Evolutionary conservation across 116 monocot genomes (phyloP).

Genomic region (Dioscorea cayenensis): DNA sequence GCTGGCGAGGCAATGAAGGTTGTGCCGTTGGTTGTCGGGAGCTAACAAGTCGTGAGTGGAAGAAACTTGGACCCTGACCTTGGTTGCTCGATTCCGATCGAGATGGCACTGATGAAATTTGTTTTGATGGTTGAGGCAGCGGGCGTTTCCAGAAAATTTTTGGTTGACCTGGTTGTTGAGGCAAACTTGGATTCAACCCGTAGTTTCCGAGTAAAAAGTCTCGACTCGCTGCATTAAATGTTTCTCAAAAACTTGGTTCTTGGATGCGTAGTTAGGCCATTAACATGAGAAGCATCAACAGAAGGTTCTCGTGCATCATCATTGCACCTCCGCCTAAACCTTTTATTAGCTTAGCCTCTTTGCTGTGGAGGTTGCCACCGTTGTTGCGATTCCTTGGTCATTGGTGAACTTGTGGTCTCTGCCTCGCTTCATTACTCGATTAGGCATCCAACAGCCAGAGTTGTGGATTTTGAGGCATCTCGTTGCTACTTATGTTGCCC

Average conservation of each 20-base stretch:
- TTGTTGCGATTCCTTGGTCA: slow-evolving; percentile 39
- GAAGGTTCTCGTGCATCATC: slow-evolving; percentile 60
- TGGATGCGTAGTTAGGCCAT: slow-evolving; percentile 25
- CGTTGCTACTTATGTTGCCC: slow-evolving; percentile 51
- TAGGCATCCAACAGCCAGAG: slow-evolving; percentile 18
- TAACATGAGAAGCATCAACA: slow-evolving; percentile 44
- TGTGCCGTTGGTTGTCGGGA: slow-evolving; percentile 30
- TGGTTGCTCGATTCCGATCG: slow-evolving; percentile 39
- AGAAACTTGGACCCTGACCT: slow-evolving; percentile 29
- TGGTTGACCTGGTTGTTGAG: slow-evolving; percentile 38
- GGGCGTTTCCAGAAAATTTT: slow-evolving; percentile 37
- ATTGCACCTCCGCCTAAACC: slow-evolving; percentile 46
- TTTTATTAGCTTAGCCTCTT: slow-evolving; percentile 51
- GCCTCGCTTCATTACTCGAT: slow-evolving; percentile 58
- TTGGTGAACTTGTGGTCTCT: slow-evolving; percentile 37
- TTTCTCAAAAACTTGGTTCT: slow-evolving; percentile 56
- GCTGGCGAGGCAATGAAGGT: slow-evolving; percentile 28
- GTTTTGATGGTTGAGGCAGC: slow-evolving; percentile 34
- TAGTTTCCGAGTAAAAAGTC: slow-evolving; percentile 33
- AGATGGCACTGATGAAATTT: slow-evolving; percentile 29
- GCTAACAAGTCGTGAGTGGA: slow-evolving; percentile 22
- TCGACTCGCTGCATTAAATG: slow-evolving; percentile 36
- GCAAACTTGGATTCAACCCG: slow-evolving; percentile 26
- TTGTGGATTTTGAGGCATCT: slow-evolving; percentile 26
- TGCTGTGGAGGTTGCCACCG: slow-evolving; percentile 21